Evolutionary conservation across 805 yeast species (phyloP), one percentile per base, ranked within the genome.

Genomic region (Saccharomycodes ludwigii): DNA sequence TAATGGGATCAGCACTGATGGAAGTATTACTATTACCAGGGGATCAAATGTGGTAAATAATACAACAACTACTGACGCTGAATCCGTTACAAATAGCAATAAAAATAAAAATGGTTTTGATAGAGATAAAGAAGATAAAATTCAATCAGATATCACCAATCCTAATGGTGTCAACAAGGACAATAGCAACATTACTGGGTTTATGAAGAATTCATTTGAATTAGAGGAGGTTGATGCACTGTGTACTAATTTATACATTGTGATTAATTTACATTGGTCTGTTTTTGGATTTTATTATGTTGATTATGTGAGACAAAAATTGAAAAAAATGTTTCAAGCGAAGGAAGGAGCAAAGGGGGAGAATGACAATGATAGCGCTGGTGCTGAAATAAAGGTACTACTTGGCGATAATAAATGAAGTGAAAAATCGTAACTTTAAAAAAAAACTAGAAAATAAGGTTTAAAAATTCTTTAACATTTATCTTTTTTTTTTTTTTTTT

Each of bases 241-340:
- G 31, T 69, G 74, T 25, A 67, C 66, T 32, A 69, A 81, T 42
- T 58, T 79, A 31, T 66, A 74, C 37, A 73, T 80, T 11, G 65
- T 83, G 36, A 71, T 72, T 30, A 76, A 73, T 36, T 77, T 83
- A 58, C 93, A 83, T 54, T 77, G 85, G 82, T 74, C 71, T 35
- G 94, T 83, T 9, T 82, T 83, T 54, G 85, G 82, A 20, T 65
- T 66, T 26, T 74, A 76, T 56, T 83, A 83, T 45, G 52, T 59
- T 27, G 72, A 67, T 18, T 43, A 49, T 10, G 32, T 61, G 25
- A 48, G 56, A 28, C 52, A 49, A 25, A 42, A 42, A 33, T 39
- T 42, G 23, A 31, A 24, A 13, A 27, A 31, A 11, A 30, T 30
- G 18, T 18, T 14, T 16, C n/a, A 15, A n/a, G n/a, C n/a, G n/a